These are phyloP conservation scores for Pseudogymnoascus sp. DNA, from an alignment of 2,329 filamentous ascomycete species.

Conservation along the genomic window DNA sequence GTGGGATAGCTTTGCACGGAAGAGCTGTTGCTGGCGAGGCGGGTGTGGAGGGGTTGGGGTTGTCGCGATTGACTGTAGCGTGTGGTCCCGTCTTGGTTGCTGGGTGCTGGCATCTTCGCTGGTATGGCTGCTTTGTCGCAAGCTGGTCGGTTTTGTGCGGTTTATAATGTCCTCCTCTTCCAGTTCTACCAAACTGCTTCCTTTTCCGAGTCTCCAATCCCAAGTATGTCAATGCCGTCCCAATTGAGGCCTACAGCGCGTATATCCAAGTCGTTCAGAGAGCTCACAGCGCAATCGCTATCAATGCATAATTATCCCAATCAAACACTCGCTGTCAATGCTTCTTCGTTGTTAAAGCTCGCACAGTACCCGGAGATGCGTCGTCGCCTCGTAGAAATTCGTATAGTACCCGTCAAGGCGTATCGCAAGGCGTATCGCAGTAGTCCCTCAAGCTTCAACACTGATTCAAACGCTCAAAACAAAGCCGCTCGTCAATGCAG, in stretches of 20 bases:
- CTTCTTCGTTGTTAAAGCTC: neutral
- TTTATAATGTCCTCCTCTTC: neutral
- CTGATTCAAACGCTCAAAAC: neutral
- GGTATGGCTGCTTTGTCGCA: neutral
- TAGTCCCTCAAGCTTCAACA: neutral
- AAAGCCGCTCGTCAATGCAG: neutral
- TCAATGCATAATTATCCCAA: neutral
- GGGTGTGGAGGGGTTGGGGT: neutral
- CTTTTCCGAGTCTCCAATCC: neutral
- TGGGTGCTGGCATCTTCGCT: neutral
- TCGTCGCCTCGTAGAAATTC: neutral
- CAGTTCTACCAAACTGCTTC: neutral
- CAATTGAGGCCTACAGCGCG: neutral
- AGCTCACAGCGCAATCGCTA: neutral
- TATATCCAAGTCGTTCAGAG: neutral
- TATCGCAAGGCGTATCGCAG: neutral
- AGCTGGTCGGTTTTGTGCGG: neutral
- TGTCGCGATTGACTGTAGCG: constrained; percentile 1
- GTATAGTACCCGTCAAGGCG: neutral
- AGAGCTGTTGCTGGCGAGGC: neutral
- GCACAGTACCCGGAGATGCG: neutral
- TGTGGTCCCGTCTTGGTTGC: neutral
- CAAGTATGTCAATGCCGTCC: neutral
- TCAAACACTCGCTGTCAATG: neutral
- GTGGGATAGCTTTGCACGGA: neutral